Evolutionary conservation across 2,329 filamentous ascomycete species (phyloP), one percentile per base, ranked within the genome.

Genomic region (Cladophialophora bantiana): DNA sequence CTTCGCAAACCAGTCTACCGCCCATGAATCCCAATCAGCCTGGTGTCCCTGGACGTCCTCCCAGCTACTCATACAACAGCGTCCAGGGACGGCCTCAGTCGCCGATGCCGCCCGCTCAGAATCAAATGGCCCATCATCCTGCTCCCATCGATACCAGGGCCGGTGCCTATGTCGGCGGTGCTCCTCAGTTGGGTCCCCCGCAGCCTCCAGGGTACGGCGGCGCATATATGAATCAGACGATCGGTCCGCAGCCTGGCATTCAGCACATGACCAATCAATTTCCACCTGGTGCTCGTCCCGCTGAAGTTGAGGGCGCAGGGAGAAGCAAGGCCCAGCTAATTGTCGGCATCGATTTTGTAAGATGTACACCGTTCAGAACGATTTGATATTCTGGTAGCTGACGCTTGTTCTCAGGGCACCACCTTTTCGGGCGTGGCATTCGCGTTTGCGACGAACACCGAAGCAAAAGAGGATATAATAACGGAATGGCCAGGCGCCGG

Each of bases 371-470:
- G 9, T 6, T 34, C 15, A 34, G 18, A 7, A 35, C 56, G 9
- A 10, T 48, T 20, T 5, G 12, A 35, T 40, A 7, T 26, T 18
- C 15, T 9, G 26, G 36, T 38, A 15, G 12, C 50, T 62, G 52
- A 58, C 55, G 31, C 40, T 56, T 40, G 36, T 54, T 59, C 70
- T 58, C 15, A 96, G 93, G 93, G 95, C 72, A 99, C 95, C 18
- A 99, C 95, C 4, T 99, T 98, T 79, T 98, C 95, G 2, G 95
- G 95, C 78, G 94, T 98, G 70, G 94, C 94, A 36, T 99, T 97
- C 78, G 89, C 89, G 52, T 92, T 92, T 81, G 94, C 94, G 68
- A 97, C 94, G 67, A 97, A 97, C 82, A 96, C 94, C 73, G 94
- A 97, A 80, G 93, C 94, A 68, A 96, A 97, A 79, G 95, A 98